A percentile compares a stretch with the other conserved stretches of the same genome.
phyloP scores from a whole-genome alignment of 2,329 filamentous ascomycete genomes.

The Aspergillus flavus region DNA sequence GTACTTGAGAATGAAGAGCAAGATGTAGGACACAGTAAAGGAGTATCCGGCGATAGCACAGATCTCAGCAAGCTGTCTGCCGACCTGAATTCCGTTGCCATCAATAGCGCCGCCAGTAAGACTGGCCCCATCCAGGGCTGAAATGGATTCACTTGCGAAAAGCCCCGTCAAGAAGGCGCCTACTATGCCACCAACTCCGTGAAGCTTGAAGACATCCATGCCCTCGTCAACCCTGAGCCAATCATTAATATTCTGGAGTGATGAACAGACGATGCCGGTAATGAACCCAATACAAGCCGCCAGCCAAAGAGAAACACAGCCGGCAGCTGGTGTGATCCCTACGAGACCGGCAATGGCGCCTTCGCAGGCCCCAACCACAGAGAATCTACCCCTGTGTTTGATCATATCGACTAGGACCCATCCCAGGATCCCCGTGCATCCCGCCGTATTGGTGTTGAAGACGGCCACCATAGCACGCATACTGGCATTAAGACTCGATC shows the following conservation, averaged over 20 bases:
- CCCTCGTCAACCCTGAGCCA: slow-evolving; percentile 60
- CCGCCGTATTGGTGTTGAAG: slow-evolving; percentile 62
- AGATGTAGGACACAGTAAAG: slow-evolving; percentile 55
- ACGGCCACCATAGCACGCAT: slow-evolving; percentile 58
- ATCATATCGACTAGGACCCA: slow-evolving; percentile 59
- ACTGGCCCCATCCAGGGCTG: slow-evolving; percentile 53
- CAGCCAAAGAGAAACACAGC: slow-evolving; percentile 56
- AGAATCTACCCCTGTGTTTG: slow-evolving; percentile 55
- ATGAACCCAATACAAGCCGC: slow-evolving; percentile 60
- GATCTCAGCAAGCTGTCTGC: slow-evolving; percentile 60
- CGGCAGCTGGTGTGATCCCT: slow-evolving; percentile 62
- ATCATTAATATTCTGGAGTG: slow-evolving; percentile 54
- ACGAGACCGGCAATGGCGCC: slow-evolving; percentile 62
- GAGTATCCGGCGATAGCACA: slow-evolving; percentile 56
- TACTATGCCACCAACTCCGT: slow-evolving; percentile 60
- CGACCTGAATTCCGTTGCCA: slow-evolving; percentile 58
- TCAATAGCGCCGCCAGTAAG: slow-evolving; percentile 54
- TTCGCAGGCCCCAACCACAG: slow-evolving; percentile 59
- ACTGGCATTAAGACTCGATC: slow-evolving; percentile 56
- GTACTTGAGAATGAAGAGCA: slow-evolving; percentile 57
- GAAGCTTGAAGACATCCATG: slow-evolving; percentile 63
- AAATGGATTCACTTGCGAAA: slow-evolving; percentile 51
- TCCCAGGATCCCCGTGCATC: slow-evolving; percentile 56
- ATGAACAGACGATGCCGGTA: slow-evolving; percentile 54
- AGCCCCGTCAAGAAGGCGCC: slow-evolving; percentile 62